Conservation (phyloP, 2,329 filamentous ascomycete species). For the Fusarium sterilihyphosum region DNA sequence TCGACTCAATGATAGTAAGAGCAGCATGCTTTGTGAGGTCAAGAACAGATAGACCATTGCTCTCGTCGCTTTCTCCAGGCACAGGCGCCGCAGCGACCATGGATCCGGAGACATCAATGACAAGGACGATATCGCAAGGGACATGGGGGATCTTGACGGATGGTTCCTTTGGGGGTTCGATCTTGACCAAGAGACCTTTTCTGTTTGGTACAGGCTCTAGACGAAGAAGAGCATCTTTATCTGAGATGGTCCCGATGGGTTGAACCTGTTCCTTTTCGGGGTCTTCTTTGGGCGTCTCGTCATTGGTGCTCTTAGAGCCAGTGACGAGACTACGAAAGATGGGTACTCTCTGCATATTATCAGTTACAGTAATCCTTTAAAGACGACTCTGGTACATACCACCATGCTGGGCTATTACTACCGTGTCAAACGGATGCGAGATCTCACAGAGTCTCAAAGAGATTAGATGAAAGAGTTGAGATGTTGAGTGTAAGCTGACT, state of each 20-base stretch:
- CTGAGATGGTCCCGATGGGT: neutral
- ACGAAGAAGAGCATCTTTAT: conserved; percentile 36
- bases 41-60: conserved; percentile 63
- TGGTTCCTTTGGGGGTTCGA: conserved; percentile 56
- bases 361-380: neutral
- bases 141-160: conserved; percentile 49
- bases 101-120: conserved; percentile 69
- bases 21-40: conserved; percentile 70
- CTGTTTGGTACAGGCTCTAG: conserved; percentile 53
- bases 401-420: conserved; percentile 24
- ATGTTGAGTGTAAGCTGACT: neutral
- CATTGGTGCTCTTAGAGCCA: neutral
- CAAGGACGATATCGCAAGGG: conserved; percentile 69
- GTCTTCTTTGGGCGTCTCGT: neutral
- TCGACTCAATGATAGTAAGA: conserved; percentile 65
- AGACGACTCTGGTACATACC: neutral
- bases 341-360: conserved; percentile 31
- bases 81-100: conserved; percentile 61
- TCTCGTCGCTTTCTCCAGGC: conserved; percentile 57
- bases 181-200: conserved; percentile 57
- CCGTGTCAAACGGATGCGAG: neutral
- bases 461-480: neutral
- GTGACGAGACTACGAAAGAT: conserved; percentile 5
- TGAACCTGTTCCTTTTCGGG: neutral
- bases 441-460: neutral